Evolutionary conservation across 208 protist genomes (phyloP).

Genomic region (Wallacemonas rigidus): DNA sequence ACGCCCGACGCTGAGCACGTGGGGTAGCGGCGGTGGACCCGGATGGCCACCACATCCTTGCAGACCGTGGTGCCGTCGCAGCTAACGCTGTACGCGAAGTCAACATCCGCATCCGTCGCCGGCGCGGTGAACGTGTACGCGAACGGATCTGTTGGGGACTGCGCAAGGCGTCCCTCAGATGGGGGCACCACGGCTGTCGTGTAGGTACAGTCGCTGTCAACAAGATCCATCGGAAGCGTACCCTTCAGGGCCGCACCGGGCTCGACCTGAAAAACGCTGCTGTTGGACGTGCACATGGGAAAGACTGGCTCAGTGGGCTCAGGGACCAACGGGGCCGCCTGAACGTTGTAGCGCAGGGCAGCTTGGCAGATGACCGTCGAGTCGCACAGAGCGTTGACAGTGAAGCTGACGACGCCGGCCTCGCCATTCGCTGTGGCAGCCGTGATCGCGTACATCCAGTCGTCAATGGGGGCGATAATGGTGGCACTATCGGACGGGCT

Average conservation of each 20-base stretch:
- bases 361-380: slow-evolving; percentile 40
- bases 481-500: slow-evolving; percentile 11
- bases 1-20: slow-evolving; percentile 23
- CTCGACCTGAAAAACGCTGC: slow-evolving; percentile 15
- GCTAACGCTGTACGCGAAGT: slow-evolving; percentile 10
- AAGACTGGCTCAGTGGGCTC: slow-evolving; percentile 3
- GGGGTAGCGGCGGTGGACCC: slow-evolving; percentile 16
- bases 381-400: slow-evolving; percentile 43
- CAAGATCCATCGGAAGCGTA: slow-evolving; percentile 15
- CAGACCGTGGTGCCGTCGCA: slow-evolving; percentile 14
- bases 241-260: slow-evolving; percentile 9
- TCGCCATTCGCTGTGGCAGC: slow-evolving; percentile 17
- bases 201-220: slow-evolving; percentile 17
- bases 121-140: slow-evolving; percentile 17
- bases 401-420: slow-evolving; percentile 29
- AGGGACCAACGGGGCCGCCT: background rate
- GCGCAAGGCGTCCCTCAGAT: background rate
- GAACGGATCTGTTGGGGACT: slow-evolving; percentile 6
- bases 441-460: slow-evolving; percentile 45
- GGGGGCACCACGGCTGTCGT: slow-evolving; percentile 5
- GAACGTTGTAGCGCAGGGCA: slow-evolving; percentile 26
- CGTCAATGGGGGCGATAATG: slow-evolving; percentile 24
- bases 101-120: background rate
- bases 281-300: slow-evolving; percentile 8
- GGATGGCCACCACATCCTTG: slow-evolving; percentile 25